Evolutionary conservation across 139 green algal species (phyloP).

Genomic region (Picochlorum costavermella): DNA sequence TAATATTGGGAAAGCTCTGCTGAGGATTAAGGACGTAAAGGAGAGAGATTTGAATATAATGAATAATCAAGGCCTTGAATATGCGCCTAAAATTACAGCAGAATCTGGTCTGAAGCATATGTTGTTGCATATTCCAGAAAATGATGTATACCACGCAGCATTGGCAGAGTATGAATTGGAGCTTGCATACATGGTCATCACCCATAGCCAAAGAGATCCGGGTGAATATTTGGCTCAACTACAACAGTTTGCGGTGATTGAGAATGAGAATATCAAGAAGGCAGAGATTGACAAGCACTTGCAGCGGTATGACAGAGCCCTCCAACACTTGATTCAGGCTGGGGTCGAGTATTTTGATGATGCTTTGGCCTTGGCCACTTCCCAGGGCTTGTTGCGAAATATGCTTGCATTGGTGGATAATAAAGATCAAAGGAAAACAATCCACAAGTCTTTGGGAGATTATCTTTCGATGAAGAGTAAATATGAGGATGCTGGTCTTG

Average conservation of each 20-base stretch:
- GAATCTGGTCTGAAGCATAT: constrained; percentile 75
- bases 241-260: constrained; percentile 38
- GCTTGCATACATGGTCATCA: constrained; percentile 87
- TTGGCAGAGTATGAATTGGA: constrained; percentile 85
- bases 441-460: constrained; percentile 41
- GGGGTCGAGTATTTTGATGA: constrained; percentile 46
- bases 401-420: constrained; percentile 45
- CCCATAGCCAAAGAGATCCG: constrained; percentile 73
- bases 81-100: constrained; percentile 17
- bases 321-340: constrained; percentile 52
- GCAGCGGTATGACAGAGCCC: constrained; percentile 42
- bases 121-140: constrained; percentile 65
- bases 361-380: constrained; percentile 51
- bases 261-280: constrained; percentile 22
- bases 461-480: constrained; percentile 31
- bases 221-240: constrained; percentile 84
- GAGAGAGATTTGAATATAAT: constrained; percentile 40
- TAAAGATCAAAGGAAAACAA: constrained; percentile 12
- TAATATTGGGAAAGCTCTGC: constrained; percentile 66
- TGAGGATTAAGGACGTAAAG: constrained; percentile 46
- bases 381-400: constrained; percentile 62
- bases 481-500: constrained; percentile 59
- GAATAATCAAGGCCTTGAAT: neutral
- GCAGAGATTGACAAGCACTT: constrained; percentile 72
- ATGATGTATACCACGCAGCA: constrained; percentile 75